Base-by-base conservation (phyloP, 768 basidiomycete genomes). In the Boletus reticuloceps region DNA sequence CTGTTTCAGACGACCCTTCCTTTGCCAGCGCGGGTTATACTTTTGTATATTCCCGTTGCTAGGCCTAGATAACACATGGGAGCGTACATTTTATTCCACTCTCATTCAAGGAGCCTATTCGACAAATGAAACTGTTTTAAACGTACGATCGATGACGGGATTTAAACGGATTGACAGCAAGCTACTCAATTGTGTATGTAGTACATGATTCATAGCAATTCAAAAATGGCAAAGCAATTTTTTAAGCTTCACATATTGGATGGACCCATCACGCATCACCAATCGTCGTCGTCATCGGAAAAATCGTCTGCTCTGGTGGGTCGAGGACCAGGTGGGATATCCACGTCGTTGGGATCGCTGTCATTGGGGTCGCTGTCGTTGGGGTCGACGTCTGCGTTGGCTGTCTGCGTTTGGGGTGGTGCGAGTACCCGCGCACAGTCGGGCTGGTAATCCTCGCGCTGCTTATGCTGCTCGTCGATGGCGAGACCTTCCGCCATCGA, bases 381-480 rank as follows among this genome's bases (percentile, higher is more conserved):
- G 14, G 56, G 58, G 16, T 66, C 62, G 10, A 27, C 27, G 1
- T 56, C 55, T 3, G 17, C 40, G 12, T 45, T 13, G 0, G n/a
- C 43, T 9, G 49, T 10, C n/a, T 31, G 46, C 14, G 41, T 38
- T 31, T 40, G 38, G 5, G 54, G 62, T 13, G 55, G 59, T 7
- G 50, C 59, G 1, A 68, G 57, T 14, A 58, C 36, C 22, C 53
- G 53, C 14, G 55, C 55, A 39, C 62, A 50, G 9, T 38, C 49
- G 6, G 64, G 59, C 12, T 59, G 45, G 16, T 49, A 48, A 36
- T 58, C 51, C 16, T 22, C 9, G 1, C 70, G 69, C 6, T 56
- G 19, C 29, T 53, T 59, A 53, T 64, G 67, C 50, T 81, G 80
- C 53, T 82, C 77, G 47, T 81, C 79, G 27, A 82, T 79, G 19